Conservation (phyloP, 2,329 filamentous ascomycete species). For the Cladophialophora chaetospira region DNA sequence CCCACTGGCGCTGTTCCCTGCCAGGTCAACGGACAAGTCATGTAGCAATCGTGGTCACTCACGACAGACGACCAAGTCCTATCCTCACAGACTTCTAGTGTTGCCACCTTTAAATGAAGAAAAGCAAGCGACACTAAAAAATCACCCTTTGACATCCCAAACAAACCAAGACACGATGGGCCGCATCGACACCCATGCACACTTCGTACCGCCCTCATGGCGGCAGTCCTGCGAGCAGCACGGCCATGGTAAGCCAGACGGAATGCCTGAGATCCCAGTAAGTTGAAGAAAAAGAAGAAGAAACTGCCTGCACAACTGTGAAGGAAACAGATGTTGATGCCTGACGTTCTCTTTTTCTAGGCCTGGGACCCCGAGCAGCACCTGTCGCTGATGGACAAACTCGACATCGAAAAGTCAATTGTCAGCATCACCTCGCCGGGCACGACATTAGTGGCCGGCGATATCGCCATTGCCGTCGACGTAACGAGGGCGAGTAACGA, state of each 20-base stretch:
- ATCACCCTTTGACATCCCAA: too few relatives aligned
- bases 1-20: too few relatives aligned
- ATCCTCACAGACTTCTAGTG: too few relatives aligned
- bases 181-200: constrained; percentile 9
- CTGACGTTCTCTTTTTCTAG: constrained; percentile 31
- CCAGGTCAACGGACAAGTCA: too few relatives aligned
- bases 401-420: constrained; percentile 54
- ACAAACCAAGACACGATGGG: too few relatives aligned
- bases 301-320: too few relatives aligned
- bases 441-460: constrained; percentile 43
- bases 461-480: constrained; percentile 41
- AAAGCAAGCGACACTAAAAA: too few relatives aligned
- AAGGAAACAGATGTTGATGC: not conserved
- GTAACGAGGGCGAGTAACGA: constrained; percentile 40
- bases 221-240: constrained; percentile 3
- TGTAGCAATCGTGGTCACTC: too few relatives aligned
- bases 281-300: not conserved
- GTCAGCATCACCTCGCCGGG: constrained; percentile 58
- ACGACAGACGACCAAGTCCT: too few relatives aligned
- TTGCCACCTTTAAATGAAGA: too few relatives aligned
- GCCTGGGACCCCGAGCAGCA: constrained; percentile 51
- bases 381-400: constrained; percentile 51
- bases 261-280: constrained; percentile 9
- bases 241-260: constrained; percentile 10
- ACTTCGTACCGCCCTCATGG: constrained; percentile 3